Conservation (phyloP, 495 filamentous ascomycete genomes). For the Xylaria cubensis region DNA sequence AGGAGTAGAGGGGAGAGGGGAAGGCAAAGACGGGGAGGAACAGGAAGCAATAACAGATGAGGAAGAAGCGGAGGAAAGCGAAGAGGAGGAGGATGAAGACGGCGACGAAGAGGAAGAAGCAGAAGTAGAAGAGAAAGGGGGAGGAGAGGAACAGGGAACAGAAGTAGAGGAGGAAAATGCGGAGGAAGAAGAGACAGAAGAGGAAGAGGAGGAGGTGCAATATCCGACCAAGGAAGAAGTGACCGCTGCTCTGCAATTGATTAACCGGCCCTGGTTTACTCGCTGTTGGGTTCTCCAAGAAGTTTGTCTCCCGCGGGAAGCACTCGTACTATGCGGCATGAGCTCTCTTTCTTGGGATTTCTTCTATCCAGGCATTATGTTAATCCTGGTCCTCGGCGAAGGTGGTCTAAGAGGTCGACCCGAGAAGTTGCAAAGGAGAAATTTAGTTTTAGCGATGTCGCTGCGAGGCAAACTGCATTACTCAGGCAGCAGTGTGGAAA, state of each 20-base stretch:
- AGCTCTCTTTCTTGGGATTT: background rate
- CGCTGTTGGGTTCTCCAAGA: conserved; percentile 8
- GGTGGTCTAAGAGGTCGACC: background rate
- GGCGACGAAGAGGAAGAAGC: too few species aligned
- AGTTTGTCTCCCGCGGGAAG: background rate
- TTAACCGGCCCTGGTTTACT: conserved; percentile 3
- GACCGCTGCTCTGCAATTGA: background rate
- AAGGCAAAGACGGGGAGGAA: background rate
- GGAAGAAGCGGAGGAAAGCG: background rate
- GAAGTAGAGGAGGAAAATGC: background rate
- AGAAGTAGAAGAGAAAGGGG: background rate
- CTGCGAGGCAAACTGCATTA: background rate
- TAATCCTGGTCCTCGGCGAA: background rate
- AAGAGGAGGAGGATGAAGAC: too few species aligned
- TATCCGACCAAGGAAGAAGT: background rate
- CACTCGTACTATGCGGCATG: background rate
- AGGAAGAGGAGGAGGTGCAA: background rate
- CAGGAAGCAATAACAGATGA: background rate
- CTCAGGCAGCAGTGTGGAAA: background rate
- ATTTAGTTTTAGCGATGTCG: background rate
- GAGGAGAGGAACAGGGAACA: background rate
- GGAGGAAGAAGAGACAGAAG: background rate
- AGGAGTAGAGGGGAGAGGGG: background rate
- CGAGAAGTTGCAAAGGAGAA: background rate
- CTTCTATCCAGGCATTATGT: background rate